Evolutionary conservation across 2,329 filamentous ascomycete genomes (phyloP).

Genomic region (Volutella citrinella): DNA sequence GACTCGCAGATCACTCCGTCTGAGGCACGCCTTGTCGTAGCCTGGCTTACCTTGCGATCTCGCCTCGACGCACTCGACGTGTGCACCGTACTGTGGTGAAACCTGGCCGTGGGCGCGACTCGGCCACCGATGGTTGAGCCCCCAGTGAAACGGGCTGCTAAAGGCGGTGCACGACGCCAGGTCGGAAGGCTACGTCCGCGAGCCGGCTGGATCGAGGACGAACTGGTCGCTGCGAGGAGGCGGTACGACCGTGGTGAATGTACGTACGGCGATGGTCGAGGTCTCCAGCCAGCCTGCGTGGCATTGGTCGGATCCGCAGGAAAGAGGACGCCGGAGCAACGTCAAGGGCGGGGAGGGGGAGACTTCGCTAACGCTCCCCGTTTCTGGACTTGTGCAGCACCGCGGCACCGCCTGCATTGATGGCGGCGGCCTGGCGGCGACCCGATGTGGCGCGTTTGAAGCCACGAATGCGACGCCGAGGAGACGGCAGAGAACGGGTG

Average conservation of each 20-base stretch:
- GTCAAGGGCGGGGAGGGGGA: neutral
- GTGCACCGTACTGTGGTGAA: conserved; percentile 13
- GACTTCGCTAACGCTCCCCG: conserved; percentile 17
- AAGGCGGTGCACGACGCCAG: conserved; percentile 17
- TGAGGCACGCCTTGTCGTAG: conserved; percentile 19
- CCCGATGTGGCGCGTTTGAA: too few species aligned
- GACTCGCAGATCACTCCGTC: conserved; percentile 26
- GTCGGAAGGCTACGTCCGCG: conserved; percentile 14
- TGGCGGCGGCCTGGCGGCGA: too few species aligned
- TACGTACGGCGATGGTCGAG: conserved; percentile 4
- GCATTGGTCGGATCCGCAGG: too few species aligned
- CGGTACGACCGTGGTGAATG: conserved; percentile 6
- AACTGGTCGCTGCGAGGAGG: neutral
- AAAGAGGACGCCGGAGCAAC: too few species aligned
- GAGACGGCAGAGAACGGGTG: too few species aligned
- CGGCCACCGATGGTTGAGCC: too few species aligned
- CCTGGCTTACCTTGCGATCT: conserved; percentile 14
- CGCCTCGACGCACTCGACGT: conserved; percentile 11
- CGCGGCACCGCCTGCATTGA: neutral
- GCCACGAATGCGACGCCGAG: too few species aligned
- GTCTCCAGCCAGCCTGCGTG: too few species aligned
- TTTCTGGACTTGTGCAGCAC: conserved; percentile 20
- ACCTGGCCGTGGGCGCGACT: conserved; percentile 18
- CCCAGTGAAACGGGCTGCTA: conserved; percentile 20
- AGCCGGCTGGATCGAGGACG: conserved; percentile 2